phyloP scores from a whole-genome alignment of 73 alveolate species.

The Paramecium caudatum region DNA sequence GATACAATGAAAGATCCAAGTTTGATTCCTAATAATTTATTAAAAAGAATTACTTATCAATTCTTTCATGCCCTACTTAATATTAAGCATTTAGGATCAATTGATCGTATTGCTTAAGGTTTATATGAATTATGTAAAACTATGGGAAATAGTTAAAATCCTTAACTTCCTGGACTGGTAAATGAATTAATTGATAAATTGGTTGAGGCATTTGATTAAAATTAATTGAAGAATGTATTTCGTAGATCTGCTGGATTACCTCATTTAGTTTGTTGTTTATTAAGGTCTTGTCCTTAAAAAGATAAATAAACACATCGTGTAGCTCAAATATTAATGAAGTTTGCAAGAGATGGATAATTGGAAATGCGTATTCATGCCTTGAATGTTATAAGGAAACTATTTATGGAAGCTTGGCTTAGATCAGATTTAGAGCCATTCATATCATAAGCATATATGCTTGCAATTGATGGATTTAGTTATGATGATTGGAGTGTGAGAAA shows the following conservation, averaged over 20 bases:
- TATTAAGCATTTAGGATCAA: slow-evolving; percentile 75
- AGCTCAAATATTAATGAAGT: slow-evolving; percentile 11
- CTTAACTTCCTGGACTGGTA: slow-evolving; percentile 69
- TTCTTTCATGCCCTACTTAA: slow-evolving; percentile 73
- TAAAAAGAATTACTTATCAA: slow-evolving; percentile 57
- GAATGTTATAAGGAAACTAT: slow-evolving; percentile 64
- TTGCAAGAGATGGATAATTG: background rate
- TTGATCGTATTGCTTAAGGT: slow-evolving; percentile 76
- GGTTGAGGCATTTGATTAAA: slow-evolving; percentile 69
- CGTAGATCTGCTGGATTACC: slow-evolving; percentile 77
- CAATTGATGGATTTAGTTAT: slow-evolving; percentile 70
- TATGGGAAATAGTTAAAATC: slow-evolving; percentile 58
- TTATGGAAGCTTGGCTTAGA: slow-evolving; percentile 66
- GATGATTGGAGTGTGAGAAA: slow-evolving; percentile 79
- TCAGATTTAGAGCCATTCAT: slow-evolving; percentile 67
- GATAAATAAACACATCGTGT: slow-evolving; percentile 42
- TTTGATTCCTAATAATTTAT: slow-evolving; percentile 51
- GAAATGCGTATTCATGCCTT: slow-evolving; percentile 69
- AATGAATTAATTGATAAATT: slow-evolving; percentile 66
- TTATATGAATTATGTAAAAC: slow-evolving; percentile 69
- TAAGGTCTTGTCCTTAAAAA: slow-evolving; percentile 64
- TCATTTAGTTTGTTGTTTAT: slow-evolving; percentile 65
- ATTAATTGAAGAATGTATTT: slow-evolving; percentile 63
- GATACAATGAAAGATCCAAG: slow-evolving; percentile 4
- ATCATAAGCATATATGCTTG: slow-evolving; percentile 59